These are phyloP conservation scores for Thelonectria rubi DNA, from an alignment of 2,329 filamentous ascomycete genomes.

Conservation along the genomic window DNA sequence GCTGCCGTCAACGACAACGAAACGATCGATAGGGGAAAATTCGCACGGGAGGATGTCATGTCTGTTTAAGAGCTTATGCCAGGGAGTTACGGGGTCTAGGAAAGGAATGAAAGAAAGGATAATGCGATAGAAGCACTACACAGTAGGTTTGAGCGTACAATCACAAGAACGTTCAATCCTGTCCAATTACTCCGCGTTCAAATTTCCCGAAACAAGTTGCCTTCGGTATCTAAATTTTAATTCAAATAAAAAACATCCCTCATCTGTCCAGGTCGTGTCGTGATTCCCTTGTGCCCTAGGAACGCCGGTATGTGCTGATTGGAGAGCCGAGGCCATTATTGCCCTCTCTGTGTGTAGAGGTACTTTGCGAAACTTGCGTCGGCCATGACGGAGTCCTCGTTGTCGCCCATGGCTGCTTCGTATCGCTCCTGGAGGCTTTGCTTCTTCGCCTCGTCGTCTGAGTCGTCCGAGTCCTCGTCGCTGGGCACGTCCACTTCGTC, in stretches of 20 bases:
- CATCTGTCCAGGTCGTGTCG: conserved; percentile 21
- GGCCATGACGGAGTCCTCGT: conserved; percentile 59
- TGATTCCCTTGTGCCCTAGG: conserved; percentile 25
- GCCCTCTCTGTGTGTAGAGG: conserved; percentile 56
- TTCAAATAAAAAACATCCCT: conserved; percentile 23
- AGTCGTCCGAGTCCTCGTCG: conserved; percentile 63
- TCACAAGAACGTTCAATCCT: conserved; percentile 18
- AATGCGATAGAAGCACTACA: conserved; percentile 27
- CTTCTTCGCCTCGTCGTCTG: conserved; percentile 67
- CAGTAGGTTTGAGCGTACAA: conserved; percentile 21
- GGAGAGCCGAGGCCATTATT: conserved; percentile 4
- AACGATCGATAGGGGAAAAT: neutral
- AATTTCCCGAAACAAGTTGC: conserved; percentile 30
- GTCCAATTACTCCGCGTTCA: conserved; percentile 26
- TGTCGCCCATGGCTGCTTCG: conserved; percentile 74
- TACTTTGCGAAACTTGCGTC: conserved; percentile 72
- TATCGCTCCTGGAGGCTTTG: conserved; percentile 80
- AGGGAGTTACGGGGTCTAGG: conserved; percentile 41
- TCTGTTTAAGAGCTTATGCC: conserved; percentile 27
- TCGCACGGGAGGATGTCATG: conserved; percentile 6
- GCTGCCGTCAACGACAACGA: neutral
- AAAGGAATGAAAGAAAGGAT: conserved; percentile 25
- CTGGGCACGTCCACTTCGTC: conserved; percentile 63
- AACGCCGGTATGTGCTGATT: conserved; percentile 36
- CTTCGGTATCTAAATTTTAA: conserved; percentile 38